These are phyloP conservation scores for Camellia granthamiana DNA, from an alignment of 148 eudicot species.

Conservation along the genomic window DNA sequence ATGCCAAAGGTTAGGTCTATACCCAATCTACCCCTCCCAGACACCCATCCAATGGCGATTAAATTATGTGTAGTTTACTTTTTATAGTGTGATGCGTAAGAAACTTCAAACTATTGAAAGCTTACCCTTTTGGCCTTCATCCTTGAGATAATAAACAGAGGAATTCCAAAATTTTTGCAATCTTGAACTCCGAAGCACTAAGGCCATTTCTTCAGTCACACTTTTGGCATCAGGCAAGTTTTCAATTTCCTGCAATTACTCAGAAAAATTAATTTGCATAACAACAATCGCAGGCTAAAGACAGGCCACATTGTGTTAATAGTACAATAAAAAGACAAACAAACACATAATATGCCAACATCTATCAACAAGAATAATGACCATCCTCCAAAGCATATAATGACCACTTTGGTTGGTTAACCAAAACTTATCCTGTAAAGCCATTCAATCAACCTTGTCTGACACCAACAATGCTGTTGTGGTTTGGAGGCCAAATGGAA, in stretches of 20 bases:
- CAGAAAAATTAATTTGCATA: background rate
- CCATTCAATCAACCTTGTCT: background rate
- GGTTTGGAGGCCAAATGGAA: background rate
- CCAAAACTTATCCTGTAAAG: background rate
- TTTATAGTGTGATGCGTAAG: background rate
- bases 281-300: background rate
- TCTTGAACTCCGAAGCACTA: conserved; percentile 20
- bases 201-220: conserved; percentile 11
- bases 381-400: background rate
- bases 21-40: no score
- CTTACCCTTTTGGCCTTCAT: conserved; percentile 26
- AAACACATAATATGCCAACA: background rate
- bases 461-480: background rate
- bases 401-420: background rate
- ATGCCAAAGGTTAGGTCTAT: no score
- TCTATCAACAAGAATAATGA: background rate
- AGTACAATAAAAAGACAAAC: background rate
- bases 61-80: no score
- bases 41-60: no score
- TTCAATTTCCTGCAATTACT: conserved; percentile 26
- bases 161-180: conserved; percentile 33
- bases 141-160: conserved; percentile 37
- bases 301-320: background rate
- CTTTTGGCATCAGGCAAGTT: conserved; percentile 25
- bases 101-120: background rate